Evolutionary conservation across 208 protist species (phyloP).

Genomic region (Phytomonas sp.): DNA sequence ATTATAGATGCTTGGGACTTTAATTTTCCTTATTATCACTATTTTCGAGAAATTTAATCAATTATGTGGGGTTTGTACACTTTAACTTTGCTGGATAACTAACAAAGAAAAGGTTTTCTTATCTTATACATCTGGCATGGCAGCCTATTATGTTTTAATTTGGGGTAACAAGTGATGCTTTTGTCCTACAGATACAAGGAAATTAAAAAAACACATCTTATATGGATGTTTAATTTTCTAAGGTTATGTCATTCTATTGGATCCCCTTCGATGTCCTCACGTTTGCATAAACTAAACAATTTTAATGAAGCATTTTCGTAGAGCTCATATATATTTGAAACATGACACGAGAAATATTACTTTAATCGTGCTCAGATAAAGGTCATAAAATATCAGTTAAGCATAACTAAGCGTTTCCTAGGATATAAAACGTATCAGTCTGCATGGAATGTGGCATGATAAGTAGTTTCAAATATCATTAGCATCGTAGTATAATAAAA

Average conservation of each 20-base stretch:
- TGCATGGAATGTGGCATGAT: not conserved
- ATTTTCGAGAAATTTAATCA: not conserved
- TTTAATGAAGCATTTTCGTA: not conserved
- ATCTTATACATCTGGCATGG: not conserved
- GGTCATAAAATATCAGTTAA: not conserved
- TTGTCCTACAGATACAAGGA: not conserved
- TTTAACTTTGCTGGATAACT: not conserved
- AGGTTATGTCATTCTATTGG: not conserved
- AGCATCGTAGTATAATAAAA: not conserved
- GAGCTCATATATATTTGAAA: not conserved
- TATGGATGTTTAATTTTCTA: not conserved
- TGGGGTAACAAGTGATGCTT: not conserved
- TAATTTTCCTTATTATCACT: not conserved
- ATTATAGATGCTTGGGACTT: not conserved
- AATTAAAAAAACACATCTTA: not conserved
- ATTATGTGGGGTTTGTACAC: not conserved
- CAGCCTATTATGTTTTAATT: not conserved
- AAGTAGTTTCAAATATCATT: not conserved
- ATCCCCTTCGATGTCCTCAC: not conserved
- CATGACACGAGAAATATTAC: not conserved
- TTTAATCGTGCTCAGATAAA: not conserved
- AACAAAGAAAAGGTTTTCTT: not conserved
- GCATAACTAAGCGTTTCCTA: not conserved
- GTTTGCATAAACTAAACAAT: not conserved
- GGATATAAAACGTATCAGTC: not conserved